These are phyloP conservation scores for Citrus australasica DNA, from an alignment of 345 rosid genomes.

Conservation along the genomic window DNA sequence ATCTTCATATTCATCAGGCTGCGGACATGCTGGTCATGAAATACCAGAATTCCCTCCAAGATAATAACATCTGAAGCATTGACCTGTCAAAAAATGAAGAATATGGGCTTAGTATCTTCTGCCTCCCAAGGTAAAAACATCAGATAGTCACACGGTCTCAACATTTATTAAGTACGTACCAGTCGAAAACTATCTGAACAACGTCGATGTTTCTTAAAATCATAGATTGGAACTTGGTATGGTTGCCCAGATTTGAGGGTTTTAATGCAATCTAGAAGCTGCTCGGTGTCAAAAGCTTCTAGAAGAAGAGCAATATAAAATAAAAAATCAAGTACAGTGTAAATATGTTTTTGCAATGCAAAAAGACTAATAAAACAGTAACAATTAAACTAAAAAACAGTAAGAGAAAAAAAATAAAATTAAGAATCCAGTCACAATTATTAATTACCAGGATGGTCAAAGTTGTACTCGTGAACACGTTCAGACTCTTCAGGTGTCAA, in stretches of 20 bases:
- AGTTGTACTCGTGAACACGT: conserved; percentile 92
- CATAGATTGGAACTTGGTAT: conserved; percentile 87
- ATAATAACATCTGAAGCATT: conserved; percentile 98
- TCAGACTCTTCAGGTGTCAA: conserved; percentile 71
- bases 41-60: conserved; percentile 94
- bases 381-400: neutral
- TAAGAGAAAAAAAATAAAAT: neutral
- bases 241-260: conserved; percentile 74
- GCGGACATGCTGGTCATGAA: conserved; percentile 89
- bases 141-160: neutral
- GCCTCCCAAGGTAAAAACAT: neutral
- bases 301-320: neutral
- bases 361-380: neutral
- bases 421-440: neutral
- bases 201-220: conserved; percentile 86
- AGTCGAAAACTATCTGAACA: conserved; percentile 82
- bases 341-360: neutral
- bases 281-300: conserved; percentile 99
- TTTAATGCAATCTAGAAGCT: conserved; percentile 78
- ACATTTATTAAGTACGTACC: conserved; percentile 32
- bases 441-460: conserved; percentile 81
- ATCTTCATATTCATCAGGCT: conserved; percentile 96
- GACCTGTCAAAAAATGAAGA: conserved; percentile 44
- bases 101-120: neutral
- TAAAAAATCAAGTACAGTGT: neutral